Conservation (phyloP, 495 filamentous ascomycete genomes). For the Platismatia glauca region DNA sequence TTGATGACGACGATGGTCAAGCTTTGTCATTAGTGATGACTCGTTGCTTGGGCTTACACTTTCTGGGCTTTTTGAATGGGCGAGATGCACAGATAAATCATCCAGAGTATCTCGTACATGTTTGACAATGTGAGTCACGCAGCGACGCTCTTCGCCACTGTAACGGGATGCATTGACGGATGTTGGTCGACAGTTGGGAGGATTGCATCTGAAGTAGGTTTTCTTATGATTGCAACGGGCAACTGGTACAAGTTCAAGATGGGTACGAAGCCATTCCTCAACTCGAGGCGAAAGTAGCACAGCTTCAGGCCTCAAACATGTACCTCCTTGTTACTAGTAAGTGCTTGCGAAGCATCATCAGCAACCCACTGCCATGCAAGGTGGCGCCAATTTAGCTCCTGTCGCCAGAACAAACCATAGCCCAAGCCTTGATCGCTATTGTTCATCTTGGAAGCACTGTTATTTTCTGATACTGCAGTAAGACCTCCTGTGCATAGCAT, state of each 20-base stretch:
- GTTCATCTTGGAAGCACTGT: conserved; percentile 19
- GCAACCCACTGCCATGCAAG: conserved; percentile 72
- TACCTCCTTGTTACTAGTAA: background rate
- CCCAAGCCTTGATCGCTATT: conserved; percentile 38
- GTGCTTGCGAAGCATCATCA: conserved; percentile 15
- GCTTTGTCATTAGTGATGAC: background rate
- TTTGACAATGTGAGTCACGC: background rate
- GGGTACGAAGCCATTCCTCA: background rate
- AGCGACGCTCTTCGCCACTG: background rate
- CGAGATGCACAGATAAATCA: background rate
- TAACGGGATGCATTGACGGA: background rate
- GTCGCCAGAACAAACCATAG: conserved; percentile 85
- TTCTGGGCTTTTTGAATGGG: background rate
- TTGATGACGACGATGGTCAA: background rate
- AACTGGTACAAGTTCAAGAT: background rate
- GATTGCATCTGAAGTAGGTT: background rate
- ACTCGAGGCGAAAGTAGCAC: background rate
- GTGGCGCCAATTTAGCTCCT: conserved; percentile 89
- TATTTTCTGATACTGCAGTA: conserved; percentile 30
- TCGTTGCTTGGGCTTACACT: background rate
- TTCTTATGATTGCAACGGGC: background rate
- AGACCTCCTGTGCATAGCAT: conserved; percentile 55
- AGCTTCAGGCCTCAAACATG: background rate
- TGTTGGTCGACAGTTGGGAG: background rate
- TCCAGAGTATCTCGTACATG: background rate